Evolutionary conservation across 768 basidiomycete species (phyloP).

Genomic region (Steccherinum ochraceum): DNA sequence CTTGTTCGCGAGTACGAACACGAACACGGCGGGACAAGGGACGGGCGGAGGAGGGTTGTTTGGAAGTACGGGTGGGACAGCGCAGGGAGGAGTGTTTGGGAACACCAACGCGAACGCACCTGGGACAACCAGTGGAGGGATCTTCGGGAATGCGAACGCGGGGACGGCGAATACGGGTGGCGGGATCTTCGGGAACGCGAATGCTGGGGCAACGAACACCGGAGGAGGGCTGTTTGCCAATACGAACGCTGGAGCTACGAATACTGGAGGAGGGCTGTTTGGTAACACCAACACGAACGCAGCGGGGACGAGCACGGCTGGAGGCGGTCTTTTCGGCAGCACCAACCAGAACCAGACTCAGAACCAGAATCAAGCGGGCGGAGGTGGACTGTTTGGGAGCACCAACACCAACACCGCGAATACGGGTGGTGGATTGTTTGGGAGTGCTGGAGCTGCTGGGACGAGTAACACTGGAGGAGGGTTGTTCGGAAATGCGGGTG

Average conservation of each 20-base stretch:
- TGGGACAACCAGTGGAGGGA: constrained; percentile 9
- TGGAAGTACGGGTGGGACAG: no score
- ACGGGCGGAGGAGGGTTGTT: constrained; percentile 13
- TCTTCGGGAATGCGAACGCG: constrained; percentile 15
- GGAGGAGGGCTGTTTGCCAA: constrained; percentile 16
- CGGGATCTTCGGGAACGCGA: no score
- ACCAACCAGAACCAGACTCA: constrained; percentile 11
- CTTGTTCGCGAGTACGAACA: constrained; percentile 21
- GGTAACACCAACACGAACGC: constrained; percentile 15
- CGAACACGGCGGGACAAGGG: constrained; percentile 3
- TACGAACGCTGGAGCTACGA: constrained; percentile 10
- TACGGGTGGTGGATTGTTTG: constrained; percentile 18
- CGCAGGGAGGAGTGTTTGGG: no score
- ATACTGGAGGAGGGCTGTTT: constrained; percentile 18
- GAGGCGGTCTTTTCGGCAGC: constrained; percentile 22
- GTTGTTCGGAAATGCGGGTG: constrained; percentile 4
- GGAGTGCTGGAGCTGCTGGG: constrained; percentile 11
- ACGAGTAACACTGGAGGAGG: constrained; percentile 1
- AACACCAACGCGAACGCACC: constrained; percentile 7
- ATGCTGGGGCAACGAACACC: constrained; percentile 7
- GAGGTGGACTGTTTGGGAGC: constrained; percentile 16
- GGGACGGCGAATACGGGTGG: not conserved
- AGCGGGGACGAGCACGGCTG: not conserved
- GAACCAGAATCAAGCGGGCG: not conserved
- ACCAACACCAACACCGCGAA: constrained; percentile 6